Conservation (phyloP, 2,329 filamentous ascomycete species). For the Ophiostoma populinum region DNA sequence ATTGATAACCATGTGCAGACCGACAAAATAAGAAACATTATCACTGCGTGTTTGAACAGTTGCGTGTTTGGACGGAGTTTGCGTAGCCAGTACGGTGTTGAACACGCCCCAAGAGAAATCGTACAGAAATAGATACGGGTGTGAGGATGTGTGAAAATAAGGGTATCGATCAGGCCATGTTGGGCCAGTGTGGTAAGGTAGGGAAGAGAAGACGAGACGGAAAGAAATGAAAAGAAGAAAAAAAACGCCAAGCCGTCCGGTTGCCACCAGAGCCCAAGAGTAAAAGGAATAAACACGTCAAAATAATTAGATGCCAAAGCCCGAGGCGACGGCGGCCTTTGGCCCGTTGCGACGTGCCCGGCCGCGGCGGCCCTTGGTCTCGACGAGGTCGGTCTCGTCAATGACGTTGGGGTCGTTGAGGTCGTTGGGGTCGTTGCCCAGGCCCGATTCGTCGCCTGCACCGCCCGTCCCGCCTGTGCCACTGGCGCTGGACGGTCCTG, state of each 20-base stretch:
- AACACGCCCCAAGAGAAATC: too few relatives aligned
- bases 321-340: conserved; percentile 7
- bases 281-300: not conserved
- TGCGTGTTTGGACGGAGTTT: too few relatives aligned
- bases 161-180: not conserved
- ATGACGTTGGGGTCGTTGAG: conserved; percentile 11
- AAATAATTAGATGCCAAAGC: conserved; percentile 11
- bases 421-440: not conserved
- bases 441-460: not conserved
- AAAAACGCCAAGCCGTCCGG: too few relatives aligned
- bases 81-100: too few relatives aligned
- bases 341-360: conserved; percentile 5
- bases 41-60: too few relatives aligned
- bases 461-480: not conserved
- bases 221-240: not conserved
- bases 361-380: conserved; percentile 3
- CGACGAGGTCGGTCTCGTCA: conserved; percentile 12
- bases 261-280: too few relatives aligned
- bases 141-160: too few relatives aligned
- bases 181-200: too few relatives aligned
- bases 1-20: too few relatives aligned
- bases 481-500: conserved; percentile 14
- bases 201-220: not conserved
- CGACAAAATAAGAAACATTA: too few relatives aligned
- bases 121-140: too few relatives aligned